Evolutionary conservation across 2,329 filamentous ascomycete genomes (phyloP).

Genomic region (Botrytis hyacinthi): DNA sequence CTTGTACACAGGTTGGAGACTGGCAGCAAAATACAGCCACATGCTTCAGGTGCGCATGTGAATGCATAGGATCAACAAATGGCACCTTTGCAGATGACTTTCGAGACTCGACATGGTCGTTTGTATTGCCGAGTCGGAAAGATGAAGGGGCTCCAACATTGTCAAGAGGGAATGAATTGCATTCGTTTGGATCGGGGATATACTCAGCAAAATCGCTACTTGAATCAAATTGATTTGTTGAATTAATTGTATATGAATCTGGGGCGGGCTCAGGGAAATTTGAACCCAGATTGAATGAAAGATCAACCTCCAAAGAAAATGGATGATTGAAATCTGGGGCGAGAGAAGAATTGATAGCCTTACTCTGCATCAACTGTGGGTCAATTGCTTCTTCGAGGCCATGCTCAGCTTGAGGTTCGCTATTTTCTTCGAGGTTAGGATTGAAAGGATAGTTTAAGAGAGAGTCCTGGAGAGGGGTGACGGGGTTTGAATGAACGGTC

Average conservation of each 20-base stretch:
- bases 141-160: neutral
- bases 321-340: neutral
- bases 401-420: neutral
- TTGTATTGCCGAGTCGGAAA: too few species aligned
- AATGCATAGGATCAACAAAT: constrained; percentile 2
- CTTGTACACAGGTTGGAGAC: neutral
- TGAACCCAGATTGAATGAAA: too few species aligned
- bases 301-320: neutral
- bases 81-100: neutral
- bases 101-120: neutral
- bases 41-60: neutral
- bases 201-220: neutral
- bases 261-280: fast-evolving
- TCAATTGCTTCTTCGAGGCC: neutral
- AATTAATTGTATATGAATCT: neutral
- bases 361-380: neutral
- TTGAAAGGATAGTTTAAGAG: neutral
- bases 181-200: neutral
- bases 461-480: neutral
- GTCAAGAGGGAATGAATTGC: neutral
- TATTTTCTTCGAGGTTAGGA: neutral
- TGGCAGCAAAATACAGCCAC: constrained; percentile 7
- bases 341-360: neutral
- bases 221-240: too few species aligned
- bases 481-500: neutral